Evolutionary conservation across 805 yeast genomes (phyloP).

Genomic region (Allodekkera sacchari): DNA sequence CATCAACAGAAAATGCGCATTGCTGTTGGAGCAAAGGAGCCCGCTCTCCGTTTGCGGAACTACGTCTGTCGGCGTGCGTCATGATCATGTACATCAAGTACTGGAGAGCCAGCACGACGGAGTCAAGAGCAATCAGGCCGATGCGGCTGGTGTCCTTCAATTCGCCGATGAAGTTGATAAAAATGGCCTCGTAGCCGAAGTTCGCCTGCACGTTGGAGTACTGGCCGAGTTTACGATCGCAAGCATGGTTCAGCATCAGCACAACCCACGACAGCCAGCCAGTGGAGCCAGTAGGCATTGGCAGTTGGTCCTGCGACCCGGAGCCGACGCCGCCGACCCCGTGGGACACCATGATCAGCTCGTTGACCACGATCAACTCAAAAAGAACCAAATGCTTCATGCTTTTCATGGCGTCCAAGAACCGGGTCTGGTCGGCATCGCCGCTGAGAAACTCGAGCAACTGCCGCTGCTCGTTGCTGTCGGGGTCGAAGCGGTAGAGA

Average conservation of each 20-base stretch:
- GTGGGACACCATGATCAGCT: slow-evolving; percentile 6
- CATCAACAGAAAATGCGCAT: slow-evolving; percentile 5
- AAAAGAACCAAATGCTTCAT: slow-evolving; percentile 1
- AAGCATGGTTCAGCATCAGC: too few relatives aligned
- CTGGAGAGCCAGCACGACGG: slow-evolving; percentile 13
- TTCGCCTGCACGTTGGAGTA: slow-evolving; percentile 3
- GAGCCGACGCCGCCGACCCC: neutral
- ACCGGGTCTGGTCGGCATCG: neutral
- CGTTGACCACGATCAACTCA: slow-evolving; percentile 3
- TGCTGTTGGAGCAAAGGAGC: neutral
- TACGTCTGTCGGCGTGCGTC: slow-evolving; percentile 6
- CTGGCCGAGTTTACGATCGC: too few relatives aligned
- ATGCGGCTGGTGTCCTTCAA: slow-evolving; percentile 5
- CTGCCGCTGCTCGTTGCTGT: slow-evolving; percentile 2
- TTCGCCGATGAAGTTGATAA: slow-evolving; percentile 23
- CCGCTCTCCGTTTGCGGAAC: neutral
- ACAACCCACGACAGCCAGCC: neutral
- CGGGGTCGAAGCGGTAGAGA: slow-evolving; percentile 2
- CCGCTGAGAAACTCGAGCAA: slow-evolving; percentile 3
- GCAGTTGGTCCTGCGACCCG: neutral
- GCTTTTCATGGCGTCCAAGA: slow-evolving; percentile 1
- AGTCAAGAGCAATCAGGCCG: slow-evolving; percentile 14
- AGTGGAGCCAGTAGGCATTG: neutral
- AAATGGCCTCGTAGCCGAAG: slow-evolving; percentile 13
- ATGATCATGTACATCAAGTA: slow-evolving; percentile 10